These are phyloP conservation scores for Plantago rigida DNA, from an alignment of 305 asterid species.

Conservation along the genomic window DNA sequence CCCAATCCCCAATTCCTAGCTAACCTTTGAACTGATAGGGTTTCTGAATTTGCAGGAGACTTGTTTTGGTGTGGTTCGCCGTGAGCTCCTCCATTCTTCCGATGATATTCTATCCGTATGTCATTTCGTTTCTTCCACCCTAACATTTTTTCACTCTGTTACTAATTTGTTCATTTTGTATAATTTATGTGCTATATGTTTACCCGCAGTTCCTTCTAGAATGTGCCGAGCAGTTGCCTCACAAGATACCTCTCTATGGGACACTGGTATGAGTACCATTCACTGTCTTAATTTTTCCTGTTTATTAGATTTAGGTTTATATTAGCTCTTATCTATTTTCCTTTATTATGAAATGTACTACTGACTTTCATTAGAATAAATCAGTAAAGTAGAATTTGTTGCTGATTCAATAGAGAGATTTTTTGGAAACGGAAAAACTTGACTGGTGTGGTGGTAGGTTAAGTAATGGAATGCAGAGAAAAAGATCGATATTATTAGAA, in stretches of 20 bases:
- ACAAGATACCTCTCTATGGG: conserved; percentile 85
- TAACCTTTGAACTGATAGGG: conserved; percentile 1
- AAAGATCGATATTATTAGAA: too few species aligned
- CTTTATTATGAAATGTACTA: too few species aligned
- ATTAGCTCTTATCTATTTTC: too few species aligned
- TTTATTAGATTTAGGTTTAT: too few species aligned
- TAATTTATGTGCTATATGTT: conserved; percentile 5
- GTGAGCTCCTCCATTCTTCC: conserved; percentile 62
- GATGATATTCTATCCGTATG: conserved; percentile 52
- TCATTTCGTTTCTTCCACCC: not conserved
- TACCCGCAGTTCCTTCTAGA: conserved; percentile 71
- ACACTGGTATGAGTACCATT: conserved; percentile 55
- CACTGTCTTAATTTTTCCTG: not conserved
- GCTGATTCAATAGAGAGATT: not conserved
- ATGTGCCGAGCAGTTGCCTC: conserved; percentile 95
- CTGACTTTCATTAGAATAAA: not conserved
- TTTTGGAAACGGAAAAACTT: not conserved
- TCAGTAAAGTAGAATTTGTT: not conserved
- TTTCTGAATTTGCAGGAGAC: conserved; percentile 54
- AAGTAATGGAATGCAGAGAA: not conserved
- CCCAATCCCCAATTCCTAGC: conserved; percentile 33
- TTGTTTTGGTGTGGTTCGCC: conserved; percentile 75
- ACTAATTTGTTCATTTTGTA: conserved; percentile 1
- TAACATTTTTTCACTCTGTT: not conserved
- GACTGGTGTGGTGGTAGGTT: not conserved